Evolutionary conservation across 768 basidiomycete genomes (phyloP).

Genomic region (Suillus alpinus): DNA sequence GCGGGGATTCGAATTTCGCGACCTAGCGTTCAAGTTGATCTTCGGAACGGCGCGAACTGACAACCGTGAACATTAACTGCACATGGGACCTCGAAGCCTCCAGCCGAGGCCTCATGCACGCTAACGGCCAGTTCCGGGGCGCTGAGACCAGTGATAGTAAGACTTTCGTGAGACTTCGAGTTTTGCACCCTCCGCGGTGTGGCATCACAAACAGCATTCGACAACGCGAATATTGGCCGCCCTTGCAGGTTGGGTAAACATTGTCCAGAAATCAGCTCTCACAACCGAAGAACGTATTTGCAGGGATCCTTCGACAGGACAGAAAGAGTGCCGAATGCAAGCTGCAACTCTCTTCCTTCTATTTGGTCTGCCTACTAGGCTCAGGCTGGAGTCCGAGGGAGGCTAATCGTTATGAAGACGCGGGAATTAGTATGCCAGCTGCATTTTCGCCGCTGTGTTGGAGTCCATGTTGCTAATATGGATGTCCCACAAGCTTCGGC

Average conservation of each 20-base stretch:
- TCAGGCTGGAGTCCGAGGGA: background rate
- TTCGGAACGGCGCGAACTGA: background rate
- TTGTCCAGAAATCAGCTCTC: background rate
- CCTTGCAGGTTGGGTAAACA: background rate
- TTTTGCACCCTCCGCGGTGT: background rate
- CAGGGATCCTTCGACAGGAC: background rate
- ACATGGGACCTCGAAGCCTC: background rate
- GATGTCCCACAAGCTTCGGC: background rate
- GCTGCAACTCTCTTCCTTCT: background rate
- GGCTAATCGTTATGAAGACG: background rate
- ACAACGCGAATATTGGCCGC: background rate
- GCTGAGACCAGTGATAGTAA: conserved; percentile 21
- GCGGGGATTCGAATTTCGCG: background rate
- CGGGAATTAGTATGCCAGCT: background rate
- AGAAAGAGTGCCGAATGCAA: background rate
- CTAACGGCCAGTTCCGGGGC: background rate
- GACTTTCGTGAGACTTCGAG: background rate
- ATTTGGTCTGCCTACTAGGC: background rate
- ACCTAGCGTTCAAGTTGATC: background rate
- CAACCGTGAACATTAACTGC: background rate
- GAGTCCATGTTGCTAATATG: background rate
- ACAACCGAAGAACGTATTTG: background rate
- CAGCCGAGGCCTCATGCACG: background rate
- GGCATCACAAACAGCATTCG: background rate
- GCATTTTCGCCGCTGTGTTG: background rate